Conservation (phyloP, 805 yeast genomes). For the Diddensiella transvaalensis region DNA sequence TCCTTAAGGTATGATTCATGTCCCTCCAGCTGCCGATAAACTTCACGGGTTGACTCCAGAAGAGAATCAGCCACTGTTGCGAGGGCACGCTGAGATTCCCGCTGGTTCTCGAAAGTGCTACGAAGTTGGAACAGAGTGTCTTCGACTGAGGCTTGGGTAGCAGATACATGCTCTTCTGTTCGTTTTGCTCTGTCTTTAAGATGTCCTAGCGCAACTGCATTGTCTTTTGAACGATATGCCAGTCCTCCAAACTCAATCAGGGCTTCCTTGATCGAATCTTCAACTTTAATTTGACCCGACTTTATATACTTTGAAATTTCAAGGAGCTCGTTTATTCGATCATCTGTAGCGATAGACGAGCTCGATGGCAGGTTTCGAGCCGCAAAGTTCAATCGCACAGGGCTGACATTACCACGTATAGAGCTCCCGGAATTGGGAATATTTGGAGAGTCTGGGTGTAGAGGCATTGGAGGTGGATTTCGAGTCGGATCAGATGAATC, state of each 20-base stretch:
- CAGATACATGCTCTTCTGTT: constrained; percentile 24
- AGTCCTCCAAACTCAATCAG: constrained; percentile 34
- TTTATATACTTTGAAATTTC: constrained; percentile 30
- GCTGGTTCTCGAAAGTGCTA: constrained; percentile 14
- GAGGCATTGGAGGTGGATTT: constrained; percentile 42
- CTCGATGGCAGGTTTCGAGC: constrained; percentile 7
- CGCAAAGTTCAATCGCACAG: constrained; percentile 23
- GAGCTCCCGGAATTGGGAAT: constrained; percentile 19
- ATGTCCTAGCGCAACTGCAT: constrained; percentile 33
- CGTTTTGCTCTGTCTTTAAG: constrained; percentile 22
- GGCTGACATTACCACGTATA: constrained; percentile 19
- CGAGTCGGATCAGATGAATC: constrained; percentile 40
- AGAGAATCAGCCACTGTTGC: constrained; percentile 18
- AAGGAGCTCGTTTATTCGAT: constrained; percentile 24
- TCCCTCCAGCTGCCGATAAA: constrained; percentile 10
- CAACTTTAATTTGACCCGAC: constrained; percentile 32
- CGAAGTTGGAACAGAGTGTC: constrained; percentile 14
- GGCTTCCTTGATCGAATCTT: constrained; percentile 32
- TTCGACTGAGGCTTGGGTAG: constrained; percentile 14
- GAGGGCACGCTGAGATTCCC: constrained; percentile 18
- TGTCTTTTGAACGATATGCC: constrained; percentile 35
- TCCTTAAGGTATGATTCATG: constrained; percentile 13
- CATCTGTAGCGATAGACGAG: constrained; percentile 9
- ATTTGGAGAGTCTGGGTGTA: constrained; percentile 38
- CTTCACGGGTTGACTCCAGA: constrained; percentile 16